A percentile compares a stretch with the other conserved stretches of the same genome.
Conservation (phyloP, 352 stramenopile genomes). For the Globisporangium parvum region DNA sequence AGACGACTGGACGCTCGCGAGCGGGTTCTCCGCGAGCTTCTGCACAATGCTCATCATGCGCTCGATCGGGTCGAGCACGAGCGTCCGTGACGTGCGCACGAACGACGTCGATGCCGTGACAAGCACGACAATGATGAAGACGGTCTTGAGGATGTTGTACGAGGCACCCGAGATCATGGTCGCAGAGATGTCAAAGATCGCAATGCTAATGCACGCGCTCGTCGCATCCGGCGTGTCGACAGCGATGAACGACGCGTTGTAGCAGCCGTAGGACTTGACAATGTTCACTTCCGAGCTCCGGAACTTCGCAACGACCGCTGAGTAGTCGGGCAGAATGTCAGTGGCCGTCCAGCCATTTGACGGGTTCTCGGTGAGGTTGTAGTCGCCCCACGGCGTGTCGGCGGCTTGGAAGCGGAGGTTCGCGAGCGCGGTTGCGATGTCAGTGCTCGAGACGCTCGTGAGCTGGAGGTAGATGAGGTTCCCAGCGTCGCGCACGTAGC, state of each 20-base stretch:
- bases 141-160: constrained; percentile 86
- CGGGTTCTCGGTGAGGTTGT: constrained; percentile 55
- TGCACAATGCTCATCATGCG: constrained; percentile 90
- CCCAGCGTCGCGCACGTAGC: constrained; percentile 59
- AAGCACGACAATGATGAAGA: constrained; percentile 83
- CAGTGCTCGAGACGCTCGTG: constrained; percentile 38
- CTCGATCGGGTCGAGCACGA: constrained; percentile 88
- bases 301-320: constrained; percentile 30
- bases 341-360: constrained; percentile 44
- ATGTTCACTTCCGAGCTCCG: constrained; percentile 62
- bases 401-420: constrained; percentile 43
- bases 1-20: constrained; percentile 75
- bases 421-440: constrained; percentile 25
- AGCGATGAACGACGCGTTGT: constrained; percentile 52
- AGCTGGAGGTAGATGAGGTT: constrained; percentile 52
- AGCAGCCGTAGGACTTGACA: constrained; percentile 75
- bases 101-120: constrained; percentile 77
- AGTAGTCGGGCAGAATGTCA: constrained; percentile 34
- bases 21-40: constrained; percentile 82
- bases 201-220: constrained; percentile 61
- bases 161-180: constrained; percentile 36
- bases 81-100: constrained; percentile 71
- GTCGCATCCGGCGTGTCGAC: constrained; percentile 40
- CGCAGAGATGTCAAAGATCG: constrained; percentile 81
- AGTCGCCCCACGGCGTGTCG: constrained; percentile 23